Conservation (phyloP, 257 asterid species). For the Penstemon barbatus region DNA sequence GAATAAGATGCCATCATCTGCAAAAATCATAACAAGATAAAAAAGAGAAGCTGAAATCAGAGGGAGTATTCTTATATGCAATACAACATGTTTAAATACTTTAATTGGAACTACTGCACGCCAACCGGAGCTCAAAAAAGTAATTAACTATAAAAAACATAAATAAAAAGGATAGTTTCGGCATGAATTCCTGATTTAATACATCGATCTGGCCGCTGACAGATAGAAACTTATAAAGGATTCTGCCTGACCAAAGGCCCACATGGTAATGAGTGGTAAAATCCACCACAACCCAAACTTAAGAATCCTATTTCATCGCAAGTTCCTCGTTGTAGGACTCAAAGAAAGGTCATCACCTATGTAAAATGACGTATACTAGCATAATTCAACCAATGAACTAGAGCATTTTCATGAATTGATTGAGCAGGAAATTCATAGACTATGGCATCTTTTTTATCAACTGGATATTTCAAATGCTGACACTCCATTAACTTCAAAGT, state of each 20-base stretch:
- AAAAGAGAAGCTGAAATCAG: slow-evolving; percentile 16
- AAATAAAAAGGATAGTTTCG: neutral
- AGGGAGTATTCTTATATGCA: slow-evolving; percentile 3
- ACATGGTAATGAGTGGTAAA: slow-evolving; percentile 5
- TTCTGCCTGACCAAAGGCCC: neutral
- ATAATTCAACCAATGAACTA: neutral
- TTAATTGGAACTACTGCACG: slow-evolving; percentile 14
- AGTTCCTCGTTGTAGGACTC: slow-evolving; percentile 19
- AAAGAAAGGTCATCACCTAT: slow-evolving; percentile 8
- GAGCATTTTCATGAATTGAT: neutral
- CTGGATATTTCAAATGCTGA: slow-evolving; percentile 21
- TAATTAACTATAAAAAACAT: neutral
- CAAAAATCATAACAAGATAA: slow-evolving; percentile 37
- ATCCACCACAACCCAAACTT: slow-evolving; percentile 7
- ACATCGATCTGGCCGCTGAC: slow-evolving; percentile 21
- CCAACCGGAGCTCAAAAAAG: slow-evolving; percentile 9
- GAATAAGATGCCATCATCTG: slow-evolving; percentile 99
- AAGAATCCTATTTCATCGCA: slow-evolving; percentile 13
- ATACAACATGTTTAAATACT: slow-evolving; percentile 12
- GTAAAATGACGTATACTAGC: neutral
- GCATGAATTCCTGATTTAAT: slow-evolving; percentile 13
- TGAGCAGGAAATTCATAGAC: neutral
- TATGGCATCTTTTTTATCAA: neutral
- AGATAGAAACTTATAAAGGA: slow-evolving; percentile 19
- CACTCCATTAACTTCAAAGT: slow-evolving; percentile 12